These are phyloP conservation scores for Fraxinus pennsylvanica DNA, from an alignment of 257 asterid genomes.

Conservation along the genomic window DNA sequence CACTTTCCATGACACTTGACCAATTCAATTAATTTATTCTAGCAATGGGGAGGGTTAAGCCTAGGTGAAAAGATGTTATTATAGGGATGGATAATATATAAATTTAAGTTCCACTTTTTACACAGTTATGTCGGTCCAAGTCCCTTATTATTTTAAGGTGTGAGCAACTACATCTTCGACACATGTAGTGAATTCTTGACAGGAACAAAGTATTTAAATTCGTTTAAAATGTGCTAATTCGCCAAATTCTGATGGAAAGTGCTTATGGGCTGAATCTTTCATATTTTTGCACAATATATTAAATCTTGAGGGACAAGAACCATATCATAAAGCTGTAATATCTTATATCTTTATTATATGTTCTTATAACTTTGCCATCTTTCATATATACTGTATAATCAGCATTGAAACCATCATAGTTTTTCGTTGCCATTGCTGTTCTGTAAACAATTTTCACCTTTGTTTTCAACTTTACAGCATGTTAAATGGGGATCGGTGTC, in stretches of 20 bases:
- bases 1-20: too few relatives aligned
- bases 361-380: not conserved
- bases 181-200: not conserved
- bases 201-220: not conserved
- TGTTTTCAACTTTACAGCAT: conserved; percentile 41
- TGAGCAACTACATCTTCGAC: not conserved
- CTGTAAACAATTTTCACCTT: not conserved
- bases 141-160: not conserved
- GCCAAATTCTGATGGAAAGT: not conserved
- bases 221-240: not conserved
- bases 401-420: not conserved
- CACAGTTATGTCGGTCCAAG: not conserved
- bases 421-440: not conserved
- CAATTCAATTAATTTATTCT: too few relatives aligned
- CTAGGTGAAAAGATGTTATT: not conserved
- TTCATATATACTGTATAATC: not conserved
- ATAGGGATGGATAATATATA: not conserved
- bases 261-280: not conserved
- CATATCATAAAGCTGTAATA: not conserved
- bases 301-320: not conserved
- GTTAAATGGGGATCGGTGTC: conserved; percentile 91
- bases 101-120: not conserved
- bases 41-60: not conserved
- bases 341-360: not conserved
- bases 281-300: not conserved